These are phyloP conservation scores for Cyberlindnera subsufficiens DNA, from an alignment of 805 yeast species.

Conservation along the genomic window DNA sequence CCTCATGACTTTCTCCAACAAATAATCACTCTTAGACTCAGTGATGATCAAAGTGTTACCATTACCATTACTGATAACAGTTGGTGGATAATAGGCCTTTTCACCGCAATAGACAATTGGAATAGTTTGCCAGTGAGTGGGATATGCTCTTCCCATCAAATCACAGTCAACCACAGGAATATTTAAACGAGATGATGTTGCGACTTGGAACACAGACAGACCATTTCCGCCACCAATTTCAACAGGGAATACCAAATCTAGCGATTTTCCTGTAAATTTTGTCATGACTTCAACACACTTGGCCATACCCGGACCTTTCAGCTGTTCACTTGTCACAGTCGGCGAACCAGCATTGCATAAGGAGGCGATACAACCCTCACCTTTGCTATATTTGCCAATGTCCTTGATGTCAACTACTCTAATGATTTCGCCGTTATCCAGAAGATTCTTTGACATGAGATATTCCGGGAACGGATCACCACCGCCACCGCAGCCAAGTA, in stretches of 20 bases:
- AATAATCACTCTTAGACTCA: constrained; percentile 26
- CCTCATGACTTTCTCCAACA: constrained; percentile 33
- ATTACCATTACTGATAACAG: constrained; percentile 34
- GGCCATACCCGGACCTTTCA: constrained; percentile 29
- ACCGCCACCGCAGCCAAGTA: constrained; percentile 48
- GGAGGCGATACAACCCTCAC: constrained; percentile 25
- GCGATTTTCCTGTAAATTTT: constrained; percentile 23
- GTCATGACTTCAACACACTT: constrained; percentile 23
- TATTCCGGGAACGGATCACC: constrained; percentile 39
- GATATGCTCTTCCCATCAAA: constrained; percentile 45
- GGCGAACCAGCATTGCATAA: constrained; percentile 25
- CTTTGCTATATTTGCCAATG: constrained; percentile 5
- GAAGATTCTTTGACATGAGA: constrained; percentile 28
- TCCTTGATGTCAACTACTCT: constrained; percentile 27
- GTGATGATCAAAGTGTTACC: constrained; percentile 33
- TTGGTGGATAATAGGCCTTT: constrained; percentile 20
- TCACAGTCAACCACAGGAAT: constrained; percentile 35
- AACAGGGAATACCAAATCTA: constrained; percentile 32
- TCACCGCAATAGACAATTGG: constrained; percentile 18
- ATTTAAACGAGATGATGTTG: constrained; percentile 16
- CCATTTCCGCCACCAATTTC: constrained; percentile 40
- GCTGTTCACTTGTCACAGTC: constrained; percentile 23
- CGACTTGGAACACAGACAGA: constrained; percentile 1
- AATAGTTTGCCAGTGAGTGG: constrained; percentile 35
- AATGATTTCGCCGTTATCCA: constrained; percentile 30